phyloP scores from a whole-genome alignment of 768 basidiomycete genomes.

The Rhizopogon vulgaris region DNA sequence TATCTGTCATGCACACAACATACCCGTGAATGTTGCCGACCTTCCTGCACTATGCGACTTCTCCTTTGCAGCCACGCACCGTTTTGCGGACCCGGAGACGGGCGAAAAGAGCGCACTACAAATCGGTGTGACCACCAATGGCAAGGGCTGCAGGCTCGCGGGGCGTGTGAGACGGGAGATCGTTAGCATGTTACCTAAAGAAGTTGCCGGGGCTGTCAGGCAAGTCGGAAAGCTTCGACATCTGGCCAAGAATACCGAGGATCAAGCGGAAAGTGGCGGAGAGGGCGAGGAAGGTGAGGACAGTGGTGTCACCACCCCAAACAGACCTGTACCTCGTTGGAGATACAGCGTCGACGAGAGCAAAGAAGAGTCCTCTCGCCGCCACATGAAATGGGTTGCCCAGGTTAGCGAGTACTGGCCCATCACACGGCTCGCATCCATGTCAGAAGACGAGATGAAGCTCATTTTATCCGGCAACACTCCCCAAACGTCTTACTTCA shows the following conservation, averaged over 20 bases:
- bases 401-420: constrained; percentile 98
- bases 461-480: constrained; percentile 34
- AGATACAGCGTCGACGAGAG: constrained; percentile 26
- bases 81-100: constrained; percentile 53
- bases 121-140: constrained; percentile 86
- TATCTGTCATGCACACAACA: constrained; percentile 48
- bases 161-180: constrained; percentile 79
- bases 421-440: constrained; percentile 61
- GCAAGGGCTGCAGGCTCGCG: constrained; percentile 82
- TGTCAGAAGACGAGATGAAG: constrained; percentile 65
- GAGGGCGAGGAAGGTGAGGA: constrained; percentile 51
- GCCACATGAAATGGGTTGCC: constrained; percentile 88
- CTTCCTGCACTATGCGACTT: constrained; percentile 85
- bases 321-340: constrained; percentile 59
- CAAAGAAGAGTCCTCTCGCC: constrained; percentile 39
- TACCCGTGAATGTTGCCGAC: constrained; percentile 86
- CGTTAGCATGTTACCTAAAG: constrained; percentile 63
- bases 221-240: constrained; percentile 66
- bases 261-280: constrained; percentile 13
- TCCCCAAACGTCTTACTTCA: constrained; percentile 6
- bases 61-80: constrained; percentile 79
- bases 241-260: constrained; percentile 34
- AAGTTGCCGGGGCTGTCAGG: constrained; percentile 67
- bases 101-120: constrained; percentile 51
- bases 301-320: constrained; percentile 50